Evolutionary conservation across 768 basidiomycete genomes (phyloP).

Genomic region (Lactarius sanguifluus): DNA sequence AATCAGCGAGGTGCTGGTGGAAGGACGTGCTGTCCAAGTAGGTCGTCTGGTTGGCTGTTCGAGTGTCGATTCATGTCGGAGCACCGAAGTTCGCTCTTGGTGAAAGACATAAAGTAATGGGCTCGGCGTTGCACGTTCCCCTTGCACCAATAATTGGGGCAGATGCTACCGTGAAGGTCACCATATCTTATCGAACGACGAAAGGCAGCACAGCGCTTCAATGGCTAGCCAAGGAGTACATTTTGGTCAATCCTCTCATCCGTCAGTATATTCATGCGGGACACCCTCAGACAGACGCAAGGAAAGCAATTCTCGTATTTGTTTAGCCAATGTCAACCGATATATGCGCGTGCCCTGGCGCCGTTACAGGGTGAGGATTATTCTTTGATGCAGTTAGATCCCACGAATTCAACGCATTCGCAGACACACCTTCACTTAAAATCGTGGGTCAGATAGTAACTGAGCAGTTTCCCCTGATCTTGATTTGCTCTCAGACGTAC

Average conservation of each 20-base stretch:
- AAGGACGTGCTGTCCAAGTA: slow-evolving; percentile 50
- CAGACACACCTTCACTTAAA: slow-evolving; percentile 87
- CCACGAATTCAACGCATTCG: not conserved
- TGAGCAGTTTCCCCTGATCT: slow-evolving; percentile 1
- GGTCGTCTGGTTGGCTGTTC: slow-evolving; percentile 30
- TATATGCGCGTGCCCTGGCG: slow-evolving; percentile 75
- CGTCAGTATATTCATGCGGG: not conserved
- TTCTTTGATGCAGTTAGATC: not conserved
- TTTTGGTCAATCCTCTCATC: slow-evolving; percentile 5
- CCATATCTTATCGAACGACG: slow-evolving; percentile 48
- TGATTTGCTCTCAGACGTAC: slow-evolving; percentile 58
- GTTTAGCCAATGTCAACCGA: slow-evolving; percentile 93
- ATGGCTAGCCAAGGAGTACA: slow-evolving; percentile 50
- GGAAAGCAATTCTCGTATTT: slow-evolving; percentile 83
- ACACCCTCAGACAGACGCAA: slow-evolving; percentile 66
- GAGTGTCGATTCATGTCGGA: not conserved
- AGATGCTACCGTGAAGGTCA: slow-evolving; percentile 40
- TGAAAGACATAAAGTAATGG: slow-evolving; percentile 40
- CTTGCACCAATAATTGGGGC: slow-evolving; percentile 33
- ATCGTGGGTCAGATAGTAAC: slow-evolving; percentile 48
- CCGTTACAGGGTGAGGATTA: slow-evolving; percentile 71
- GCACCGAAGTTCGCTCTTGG: slow-evolving; percentile 35
- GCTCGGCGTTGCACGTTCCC: slow-evolving; percentile 41
- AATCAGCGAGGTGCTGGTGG: slow-evolving; percentile 54
- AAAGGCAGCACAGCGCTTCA: slow-evolving; percentile 49